Conservation (phyloP, 192 early-diverging fungal genomes). For the Rhizoclosmatium globosum region DNA sequence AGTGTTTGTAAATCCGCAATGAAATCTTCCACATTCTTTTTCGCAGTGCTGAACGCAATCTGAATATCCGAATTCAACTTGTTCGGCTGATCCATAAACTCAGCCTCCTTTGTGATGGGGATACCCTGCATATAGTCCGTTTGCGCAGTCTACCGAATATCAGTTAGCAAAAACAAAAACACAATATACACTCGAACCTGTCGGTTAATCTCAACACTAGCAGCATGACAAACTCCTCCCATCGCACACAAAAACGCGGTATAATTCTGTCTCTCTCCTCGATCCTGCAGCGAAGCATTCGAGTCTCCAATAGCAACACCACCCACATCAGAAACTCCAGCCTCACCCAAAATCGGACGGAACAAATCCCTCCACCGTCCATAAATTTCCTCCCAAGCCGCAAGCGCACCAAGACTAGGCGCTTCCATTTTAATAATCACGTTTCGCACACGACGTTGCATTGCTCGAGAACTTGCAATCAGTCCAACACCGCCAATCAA, state of each 20-base stretch:
- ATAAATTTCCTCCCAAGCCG: constrained; percentile 85
- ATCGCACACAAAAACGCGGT: constrained; percentile 84
- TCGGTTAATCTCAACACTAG: constrained; percentile 21
- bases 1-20: constrained; percentile 77
- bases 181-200: background rate
- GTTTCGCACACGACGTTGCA: constrained; percentile 80
- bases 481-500: constrained; percentile 35
- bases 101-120: constrained; percentile 17
- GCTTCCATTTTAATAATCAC: constrained; percentile 70
- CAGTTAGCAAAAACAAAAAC: constrained; percentile 1
- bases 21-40: constrained; percentile 70
- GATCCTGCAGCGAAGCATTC: constrained; percentile 42
- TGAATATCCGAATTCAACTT: constrained; percentile 30
- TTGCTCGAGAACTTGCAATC: constrained; percentile 64
- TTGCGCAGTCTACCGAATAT: background rate
- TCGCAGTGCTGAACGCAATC: constrained; percentile 37
- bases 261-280: constrained; percentile 80
- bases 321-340: background rate
- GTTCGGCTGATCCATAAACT: background rate
- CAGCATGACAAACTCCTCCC: constrained; percentile 69
- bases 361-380: constrained; percentile 73
- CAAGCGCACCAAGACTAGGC: constrained; percentile 77
- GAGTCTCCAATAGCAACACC: background rate
- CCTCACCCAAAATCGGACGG: constrained; percentile 35
- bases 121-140: background rate